These are phyloP conservation scores for Lantana camara DNA, from an alignment of 257 asterid genomes.

Conservation along the genomic window DNA sequence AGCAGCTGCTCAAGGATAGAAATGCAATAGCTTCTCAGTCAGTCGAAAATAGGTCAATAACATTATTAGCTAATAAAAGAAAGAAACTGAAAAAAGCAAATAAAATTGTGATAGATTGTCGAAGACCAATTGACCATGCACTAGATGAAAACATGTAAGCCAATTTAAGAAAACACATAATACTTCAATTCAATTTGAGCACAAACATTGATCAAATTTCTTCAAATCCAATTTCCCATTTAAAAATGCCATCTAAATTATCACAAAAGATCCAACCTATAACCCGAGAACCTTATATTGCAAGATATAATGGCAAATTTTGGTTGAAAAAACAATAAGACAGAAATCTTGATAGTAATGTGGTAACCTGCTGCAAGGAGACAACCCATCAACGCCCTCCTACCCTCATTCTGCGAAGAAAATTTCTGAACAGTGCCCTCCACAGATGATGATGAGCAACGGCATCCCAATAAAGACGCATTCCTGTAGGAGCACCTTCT, in stretches of 20 bases:
- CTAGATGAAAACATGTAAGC: constrained; percentile 4
- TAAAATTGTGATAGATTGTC: too few species aligned
- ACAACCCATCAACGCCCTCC: constrained; percentile 76
- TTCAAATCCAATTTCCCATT: neutral
- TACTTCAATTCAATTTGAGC: constrained; percentile 3
- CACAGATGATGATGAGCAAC: constrained; percentile 52
- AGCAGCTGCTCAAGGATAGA: constrained; percentile 56
- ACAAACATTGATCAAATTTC: neutral
- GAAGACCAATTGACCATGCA: too few species aligned
- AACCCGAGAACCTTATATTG: neutral
- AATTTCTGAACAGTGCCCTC: constrained; percentile 29
- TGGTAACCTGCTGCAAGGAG: constrained; percentile 66
- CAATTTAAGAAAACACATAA: neutral
- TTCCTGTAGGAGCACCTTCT: constrained; percentile 38
- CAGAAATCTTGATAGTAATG: neutral
- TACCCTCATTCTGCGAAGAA: constrained; percentile 44
- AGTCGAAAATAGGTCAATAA: neutral
- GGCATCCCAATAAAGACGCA: constrained; percentile 37
- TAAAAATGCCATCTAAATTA: neutral
- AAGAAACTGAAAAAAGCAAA: neutral
- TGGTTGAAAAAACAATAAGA: neutral
- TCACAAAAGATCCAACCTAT: constrained; percentile 5
- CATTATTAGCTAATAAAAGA: neutral
- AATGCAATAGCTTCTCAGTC: constrained; percentile 29
- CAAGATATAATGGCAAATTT: neutral